A percentile compares a stretch with the other conserved stretches of the same genome.
These are phyloP conservation scores for Boletus hoseneyae DNA, from an alignment of 1,284 basidiomycete species.

Conservation along the genomic window DNA sequence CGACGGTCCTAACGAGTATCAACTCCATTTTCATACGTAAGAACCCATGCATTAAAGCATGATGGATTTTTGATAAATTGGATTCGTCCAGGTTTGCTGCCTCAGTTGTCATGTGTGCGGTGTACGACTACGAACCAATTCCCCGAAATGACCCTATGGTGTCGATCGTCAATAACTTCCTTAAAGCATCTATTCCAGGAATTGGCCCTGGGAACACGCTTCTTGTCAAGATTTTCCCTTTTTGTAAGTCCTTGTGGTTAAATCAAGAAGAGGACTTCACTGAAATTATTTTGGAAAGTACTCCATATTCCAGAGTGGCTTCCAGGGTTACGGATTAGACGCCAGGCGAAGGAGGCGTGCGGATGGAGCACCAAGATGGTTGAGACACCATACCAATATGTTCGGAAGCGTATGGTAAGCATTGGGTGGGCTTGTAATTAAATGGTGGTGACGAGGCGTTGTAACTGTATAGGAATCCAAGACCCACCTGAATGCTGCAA, in stretches of 20 bases:
- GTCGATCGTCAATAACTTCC: neutral
- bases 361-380: too few species aligned
- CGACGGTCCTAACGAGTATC: slow-evolving; percentile 3
- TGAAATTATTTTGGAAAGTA: too few species aligned
- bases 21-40: slow-evolving; percentile 10
- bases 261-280: too few species aligned
- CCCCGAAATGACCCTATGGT: slow-evolving; percentile 16
- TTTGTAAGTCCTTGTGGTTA: neutral
- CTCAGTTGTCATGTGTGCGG: neutral
- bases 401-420: too few species aligned
- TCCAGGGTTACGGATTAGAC: too few species aligned
- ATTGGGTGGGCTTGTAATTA: too few species aligned
- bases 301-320: too few species aligned
- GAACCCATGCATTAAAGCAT: neutral
- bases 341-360: too few species aligned
- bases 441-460: neutral
- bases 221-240: neutral
- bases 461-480: neutral
- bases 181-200: neutral
- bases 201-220: neutral
- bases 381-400: too few species aligned
- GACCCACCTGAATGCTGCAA: neutral
- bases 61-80: neutral
- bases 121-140: slow-evolving; percentile 14
- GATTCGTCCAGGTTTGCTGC: slow-evolving; percentile 9